phyloP scores from a whole-genome alignment of 495 filamentous ascomycete species.

The Friedmanniomyces endolithicus region DNA sequence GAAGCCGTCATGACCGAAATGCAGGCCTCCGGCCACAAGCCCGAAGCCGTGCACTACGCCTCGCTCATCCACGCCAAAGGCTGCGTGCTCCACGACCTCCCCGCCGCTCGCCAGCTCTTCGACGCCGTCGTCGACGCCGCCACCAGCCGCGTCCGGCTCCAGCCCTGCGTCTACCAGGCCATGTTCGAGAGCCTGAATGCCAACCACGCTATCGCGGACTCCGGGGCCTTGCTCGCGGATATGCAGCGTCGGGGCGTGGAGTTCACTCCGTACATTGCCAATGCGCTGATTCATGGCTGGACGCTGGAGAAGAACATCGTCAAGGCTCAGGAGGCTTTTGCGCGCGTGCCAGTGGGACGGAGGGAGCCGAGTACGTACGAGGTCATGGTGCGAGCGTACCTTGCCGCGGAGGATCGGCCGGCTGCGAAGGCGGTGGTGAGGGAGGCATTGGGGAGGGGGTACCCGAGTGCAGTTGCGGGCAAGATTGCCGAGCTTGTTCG shows the following conservation, averaged over 20 bases:
- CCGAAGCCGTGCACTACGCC: constrained; percentile 90
- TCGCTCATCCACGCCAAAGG: constrained; percentile 92
- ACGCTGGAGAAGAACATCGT: constrained; percentile 67
- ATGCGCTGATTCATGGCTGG: constrained; percentile 98
- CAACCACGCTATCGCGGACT: constrained; percentile 62
- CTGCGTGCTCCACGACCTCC: constrained; percentile 84
- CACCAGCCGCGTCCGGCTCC: constrained; percentile 44
- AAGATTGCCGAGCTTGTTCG: constrained; percentile 87
- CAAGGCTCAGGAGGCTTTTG: constrained; percentile 69
- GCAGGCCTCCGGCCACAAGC: constrained; percentile 54
- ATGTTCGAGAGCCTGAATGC: constrained; percentile 93
- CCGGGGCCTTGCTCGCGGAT: constrained; percentile 54
- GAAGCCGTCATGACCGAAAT: constrained; percentile 75
- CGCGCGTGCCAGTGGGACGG: constrained; percentile 55
- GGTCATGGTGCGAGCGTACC: constrained; percentile 90
- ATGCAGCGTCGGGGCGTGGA: constrained; percentile 64
- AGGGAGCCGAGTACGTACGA: constrained; percentile 98
- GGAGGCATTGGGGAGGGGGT: constrained; percentile 84
- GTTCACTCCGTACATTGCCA: constrained; percentile 95
- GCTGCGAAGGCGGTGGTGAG: constrained; percentile 63
- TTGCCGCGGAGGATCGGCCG: constrained; percentile 66
- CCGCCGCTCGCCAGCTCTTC: constrained; percentile 68
- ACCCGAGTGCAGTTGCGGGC: constrained; percentile 77
- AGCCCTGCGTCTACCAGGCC: constrained; percentile 87
- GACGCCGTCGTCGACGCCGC: constrained; percentile 63